These are phyloP conservation scores for Colletotrichum higginsianum DNA, from an alignment of 2,329 filamentous ascomycete species.

Conservation along the genomic window DNA sequence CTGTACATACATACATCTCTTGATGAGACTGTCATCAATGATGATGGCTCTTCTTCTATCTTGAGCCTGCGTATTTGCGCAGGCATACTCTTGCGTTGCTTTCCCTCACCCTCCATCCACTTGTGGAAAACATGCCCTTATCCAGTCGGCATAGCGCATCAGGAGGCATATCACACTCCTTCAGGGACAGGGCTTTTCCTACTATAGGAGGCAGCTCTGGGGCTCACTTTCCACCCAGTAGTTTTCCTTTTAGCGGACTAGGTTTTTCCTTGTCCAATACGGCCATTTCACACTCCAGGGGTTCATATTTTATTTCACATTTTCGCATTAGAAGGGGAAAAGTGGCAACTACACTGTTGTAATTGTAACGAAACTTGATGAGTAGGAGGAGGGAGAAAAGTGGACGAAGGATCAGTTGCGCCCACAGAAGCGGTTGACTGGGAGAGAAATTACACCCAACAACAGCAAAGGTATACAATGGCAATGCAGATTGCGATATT, in stretches of 20 bases:
- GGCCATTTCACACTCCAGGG: slow-evolving; percentile 12
- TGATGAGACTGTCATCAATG: slow-evolving; percentile 18
- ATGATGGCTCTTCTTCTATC: slow-evolving; percentile 9
- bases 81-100: slow-evolving; percentile 23
- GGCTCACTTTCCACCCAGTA: background rate
- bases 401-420: slow-evolving; percentile 9
- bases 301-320: background rate
- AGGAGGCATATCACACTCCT: slow-evolving; percentile 31
- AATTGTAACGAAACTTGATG: slow-evolving; percentile 43
- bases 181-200: slow-evolving; percentile 26
- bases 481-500: background rate
- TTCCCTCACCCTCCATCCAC: slow-evolving; percentile 9
- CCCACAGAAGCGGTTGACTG: slow-evolving; percentile 12
- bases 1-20: slow-evolving; percentile 41
- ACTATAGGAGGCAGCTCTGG: slow-evolving; percentile 14
- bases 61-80: slow-evolving; percentile 27
- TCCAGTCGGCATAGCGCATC: slow-evolving; percentile 19
- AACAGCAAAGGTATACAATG: background rate
- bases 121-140: slow-evolving; percentile 26
- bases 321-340: slow-evolving; percentile 41
- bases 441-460: slow-evolving; percentile 16
- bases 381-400: slow-evolving; percentile 15
- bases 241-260: background rate
- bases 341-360: slow-evolving; percentile 44
- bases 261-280: background rate